A percentile compares a stretch with the other conserved stretches of the same genome.
Evolutionary conservation across 805 yeast species (phyloP).

Genomic region (Cyberlindnera maritima): DNA sequence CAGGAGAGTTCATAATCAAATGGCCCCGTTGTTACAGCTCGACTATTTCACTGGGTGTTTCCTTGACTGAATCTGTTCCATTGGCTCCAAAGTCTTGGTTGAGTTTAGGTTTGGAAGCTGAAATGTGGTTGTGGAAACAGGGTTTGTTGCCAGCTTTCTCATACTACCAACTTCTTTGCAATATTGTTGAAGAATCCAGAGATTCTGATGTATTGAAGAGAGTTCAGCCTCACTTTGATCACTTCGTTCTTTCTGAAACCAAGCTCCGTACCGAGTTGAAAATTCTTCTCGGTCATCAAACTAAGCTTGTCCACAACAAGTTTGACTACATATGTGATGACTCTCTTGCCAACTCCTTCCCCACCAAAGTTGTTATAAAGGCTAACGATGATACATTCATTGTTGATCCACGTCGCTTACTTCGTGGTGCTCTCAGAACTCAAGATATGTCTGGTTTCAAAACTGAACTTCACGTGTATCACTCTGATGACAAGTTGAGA

Average conservation of each 20-base stretch:
- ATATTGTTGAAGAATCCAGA: constrained; percentile 41
- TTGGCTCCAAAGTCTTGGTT: constrained; percentile 62
- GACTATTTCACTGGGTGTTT: constrained; percentile 51
- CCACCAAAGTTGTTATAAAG: constrained; percentile 48
- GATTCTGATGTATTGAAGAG: constrained; percentile 35
- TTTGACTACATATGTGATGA: constrained; percentile 53
- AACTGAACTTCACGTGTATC: constrained; percentile 43
- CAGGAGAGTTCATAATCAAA: constrained; percentile 59
- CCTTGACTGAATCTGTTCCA: constrained; percentile 51
- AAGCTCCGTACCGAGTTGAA: constrained; percentile 38
- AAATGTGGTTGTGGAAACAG: constrained; percentile 48
- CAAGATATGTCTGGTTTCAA: constrained; percentile 21
- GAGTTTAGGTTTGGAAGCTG: constrained; percentile 44
- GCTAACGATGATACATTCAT: constrained; percentile 31
- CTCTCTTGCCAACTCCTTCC: constrained; percentile 47
- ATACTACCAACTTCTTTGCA: constrained; percentile 43
- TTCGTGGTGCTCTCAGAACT: constrained; percentile 11
- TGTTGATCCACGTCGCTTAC: constrained; percentile 33
- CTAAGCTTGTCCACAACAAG: constrained; percentile 33
- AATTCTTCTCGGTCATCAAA: constrained; percentile 26
- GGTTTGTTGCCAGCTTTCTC: constrained; percentile 52
- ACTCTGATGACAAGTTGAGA: constrained; percentile 52
- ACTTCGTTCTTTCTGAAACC: constrained; percentile 42
- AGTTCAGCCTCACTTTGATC: constrained; percentile 34
- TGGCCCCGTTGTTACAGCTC: constrained; percentile 56